Conservation (phyloP, 2,329 filamentous ascomycete species). For the Lojkania enalia region DNA sequence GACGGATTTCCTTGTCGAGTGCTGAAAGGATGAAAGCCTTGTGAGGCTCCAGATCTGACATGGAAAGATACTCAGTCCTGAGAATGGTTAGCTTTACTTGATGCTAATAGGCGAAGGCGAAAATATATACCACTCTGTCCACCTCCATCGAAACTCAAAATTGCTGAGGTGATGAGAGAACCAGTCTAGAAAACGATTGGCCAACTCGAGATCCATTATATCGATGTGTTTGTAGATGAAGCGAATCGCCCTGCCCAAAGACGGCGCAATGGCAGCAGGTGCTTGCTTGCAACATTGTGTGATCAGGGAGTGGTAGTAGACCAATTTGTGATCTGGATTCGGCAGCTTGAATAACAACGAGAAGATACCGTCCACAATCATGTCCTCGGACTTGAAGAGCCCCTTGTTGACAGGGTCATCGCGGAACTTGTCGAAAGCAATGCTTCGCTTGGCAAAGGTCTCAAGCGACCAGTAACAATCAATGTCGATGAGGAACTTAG, state of each 20-base stretch:
- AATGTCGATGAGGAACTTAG: conserved; percentile 87
- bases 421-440: conserved; percentile 85
- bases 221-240: conserved; percentile 84
- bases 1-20: conserved; percentile 92
- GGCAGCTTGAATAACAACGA: conserved; percentile 91
- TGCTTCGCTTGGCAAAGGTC: conserved; percentile 92
- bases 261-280: conserved; percentile 93
- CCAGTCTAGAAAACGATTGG: conserved; percentile 91
- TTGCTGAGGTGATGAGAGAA: conserved; percentile 98
- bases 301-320: conserved; percentile 94
- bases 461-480: conserved; percentile 91
- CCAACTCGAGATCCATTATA: conserved; percentile 82
- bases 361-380: conserved; percentile 96
- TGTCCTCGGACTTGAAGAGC: conserved; percentile 97
- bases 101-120: not conserved
- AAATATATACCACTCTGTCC: conserved; percentile 80
- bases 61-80: conserved; percentile 76
- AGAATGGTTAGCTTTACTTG: not conserved
- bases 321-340: conserved; percentile 84
- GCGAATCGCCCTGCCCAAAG: conserved; percentile 87
- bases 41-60: conserved; percentile 77
- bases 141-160: conserved; percentile 99
- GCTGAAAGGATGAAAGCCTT: conserved; percentile 92
- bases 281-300: conserved; percentile 96
- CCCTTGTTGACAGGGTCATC: conserved; percentile 66